Evolutionary conservation across 2,329 filamentous ascomycete species (phyloP).

Genomic region (Trichoderma breve): DNA sequence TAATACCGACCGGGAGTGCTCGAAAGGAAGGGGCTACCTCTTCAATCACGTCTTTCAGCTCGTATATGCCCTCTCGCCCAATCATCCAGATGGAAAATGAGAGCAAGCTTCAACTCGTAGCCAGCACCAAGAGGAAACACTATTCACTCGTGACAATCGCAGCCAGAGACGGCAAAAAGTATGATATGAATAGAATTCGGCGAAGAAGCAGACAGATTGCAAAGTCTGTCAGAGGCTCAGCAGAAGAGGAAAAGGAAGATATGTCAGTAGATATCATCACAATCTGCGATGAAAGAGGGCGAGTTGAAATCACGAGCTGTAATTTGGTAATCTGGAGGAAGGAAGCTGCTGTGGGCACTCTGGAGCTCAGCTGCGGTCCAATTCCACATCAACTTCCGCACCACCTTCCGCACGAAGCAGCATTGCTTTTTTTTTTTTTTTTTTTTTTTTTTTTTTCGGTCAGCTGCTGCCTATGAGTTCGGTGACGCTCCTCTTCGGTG

Average conservation of each 20-base stretch:
- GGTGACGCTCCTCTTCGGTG: neutral
- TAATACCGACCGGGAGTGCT: neutral
- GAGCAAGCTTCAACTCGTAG: neutral
- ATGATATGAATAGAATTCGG: neutral
- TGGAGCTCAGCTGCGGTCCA: neutral
- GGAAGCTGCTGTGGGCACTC: neutral
- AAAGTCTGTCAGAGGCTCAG: neutral
- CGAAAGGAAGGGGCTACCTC: accelerated
- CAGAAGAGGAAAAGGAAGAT: neutral
- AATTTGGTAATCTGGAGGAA: neutral
- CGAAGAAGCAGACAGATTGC: neutral
- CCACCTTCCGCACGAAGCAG: neutral
- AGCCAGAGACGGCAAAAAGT: neutral
- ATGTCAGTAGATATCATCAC: neutral
- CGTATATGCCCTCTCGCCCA: accelerated
- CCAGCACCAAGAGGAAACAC: neutral
- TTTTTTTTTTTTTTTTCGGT: neutral
- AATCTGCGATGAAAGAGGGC: neutral
- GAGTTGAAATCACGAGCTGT: neutral
- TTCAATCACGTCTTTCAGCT: neutral
- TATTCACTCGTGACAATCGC: neutral
- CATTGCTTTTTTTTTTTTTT: neutral
- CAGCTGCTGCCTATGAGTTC: neutral
- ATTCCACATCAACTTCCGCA: neutral
- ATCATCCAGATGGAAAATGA: too few relatives aligned